Percentiles rank a stretch among this genome's conserved stretches.
Evolutionary conservation across 2,329 filamentous ascomycete species (phyloP).

Genomic region (Colletotrichum sp.): DNA sequence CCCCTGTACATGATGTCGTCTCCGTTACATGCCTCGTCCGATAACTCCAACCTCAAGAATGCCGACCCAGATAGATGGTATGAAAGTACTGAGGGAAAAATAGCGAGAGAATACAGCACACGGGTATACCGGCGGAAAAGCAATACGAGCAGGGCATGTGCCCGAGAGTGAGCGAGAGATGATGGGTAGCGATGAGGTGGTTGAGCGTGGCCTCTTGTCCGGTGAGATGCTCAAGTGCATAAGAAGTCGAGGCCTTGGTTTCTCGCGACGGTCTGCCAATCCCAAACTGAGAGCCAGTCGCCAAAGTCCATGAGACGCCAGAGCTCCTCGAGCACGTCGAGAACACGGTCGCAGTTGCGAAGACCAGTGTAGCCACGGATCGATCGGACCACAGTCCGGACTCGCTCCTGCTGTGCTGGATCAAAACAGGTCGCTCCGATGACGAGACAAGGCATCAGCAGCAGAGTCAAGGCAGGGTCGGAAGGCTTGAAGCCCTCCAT

Average conservation of each 20-base stretch:
- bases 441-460: constrained; percentile 65
- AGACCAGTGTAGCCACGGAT: constrained; percentile 66
- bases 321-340: constrained; percentile 60
- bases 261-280: constrained; percentile 65
- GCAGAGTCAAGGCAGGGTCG: constrained; percentile 64
- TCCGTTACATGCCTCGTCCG: constrained; percentile 1
- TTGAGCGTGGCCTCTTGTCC: neutral
- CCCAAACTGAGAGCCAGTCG: constrained; percentile 66
- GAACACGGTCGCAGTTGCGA: constrained; percentile 60
- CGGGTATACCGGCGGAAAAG: constrained; percentile 11
- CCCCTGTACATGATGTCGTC: neutral
- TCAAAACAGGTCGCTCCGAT: constrained; percentile 67
- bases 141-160: neutral
- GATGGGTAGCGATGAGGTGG: neutral
- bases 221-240: constrained; percentile 40
- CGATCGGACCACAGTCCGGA: constrained; percentile 53
- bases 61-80: neutral
- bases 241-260: constrained; percentile 62
- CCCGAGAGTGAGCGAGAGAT: neutral
- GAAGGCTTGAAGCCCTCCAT: constrained; percentile 60
- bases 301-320: constrained; percentile 65
- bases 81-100: neutral
- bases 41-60: neutral
- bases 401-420: constrained; percentile 54
- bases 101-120: constrained; percentile 15